Conservation (phyloP, 1,139 yeast species). For the Arxiozyma telluris region DNA sequence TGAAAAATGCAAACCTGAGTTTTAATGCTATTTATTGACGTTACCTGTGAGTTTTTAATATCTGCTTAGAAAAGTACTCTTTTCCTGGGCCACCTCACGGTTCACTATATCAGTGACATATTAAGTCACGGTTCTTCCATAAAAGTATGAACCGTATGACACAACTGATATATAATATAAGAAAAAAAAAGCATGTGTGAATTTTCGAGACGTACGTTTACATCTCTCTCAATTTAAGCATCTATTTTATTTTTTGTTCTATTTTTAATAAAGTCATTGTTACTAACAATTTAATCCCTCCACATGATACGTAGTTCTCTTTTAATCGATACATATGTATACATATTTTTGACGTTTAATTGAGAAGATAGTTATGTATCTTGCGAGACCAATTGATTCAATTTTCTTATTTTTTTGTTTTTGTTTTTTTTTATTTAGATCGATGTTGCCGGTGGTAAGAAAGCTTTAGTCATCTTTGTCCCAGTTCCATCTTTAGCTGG, state of each 20-base stretch:
- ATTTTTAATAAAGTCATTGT: not conserved
- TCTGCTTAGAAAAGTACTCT: not conserved
- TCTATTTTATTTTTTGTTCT: not conserved
- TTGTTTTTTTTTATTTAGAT: conserved; percentile 36
- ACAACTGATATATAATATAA: too few species aligned
- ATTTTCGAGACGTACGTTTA: not conserved
- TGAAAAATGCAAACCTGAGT: not conserved
- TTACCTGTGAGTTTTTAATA: not conserved
- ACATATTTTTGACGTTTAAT: not conserved
- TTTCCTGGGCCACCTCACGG: not conserved
- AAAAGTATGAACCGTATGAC: too few species aligned
- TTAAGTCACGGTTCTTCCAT: too few species aligned
- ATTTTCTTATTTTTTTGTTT: too few species aligned
- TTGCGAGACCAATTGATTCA: not conserved
- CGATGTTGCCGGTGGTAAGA: conserved; percentile 97
- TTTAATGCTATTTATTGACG: not conserved
- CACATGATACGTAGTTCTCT: not conserved
- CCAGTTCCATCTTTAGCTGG: conserved; percentile 91
- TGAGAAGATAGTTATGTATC: not conserved
- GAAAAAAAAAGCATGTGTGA: not conserved
- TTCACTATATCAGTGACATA: not conserved
- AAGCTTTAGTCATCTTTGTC: conserved; percentile 95
- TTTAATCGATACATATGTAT: too few species aligned
- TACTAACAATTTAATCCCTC: not conserved
- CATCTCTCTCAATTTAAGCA: not conserved